Evolutionary conservation across 164 flowering plant genomes (phyloP).

Genomic region (Paratinospora sagittata): DNA sequence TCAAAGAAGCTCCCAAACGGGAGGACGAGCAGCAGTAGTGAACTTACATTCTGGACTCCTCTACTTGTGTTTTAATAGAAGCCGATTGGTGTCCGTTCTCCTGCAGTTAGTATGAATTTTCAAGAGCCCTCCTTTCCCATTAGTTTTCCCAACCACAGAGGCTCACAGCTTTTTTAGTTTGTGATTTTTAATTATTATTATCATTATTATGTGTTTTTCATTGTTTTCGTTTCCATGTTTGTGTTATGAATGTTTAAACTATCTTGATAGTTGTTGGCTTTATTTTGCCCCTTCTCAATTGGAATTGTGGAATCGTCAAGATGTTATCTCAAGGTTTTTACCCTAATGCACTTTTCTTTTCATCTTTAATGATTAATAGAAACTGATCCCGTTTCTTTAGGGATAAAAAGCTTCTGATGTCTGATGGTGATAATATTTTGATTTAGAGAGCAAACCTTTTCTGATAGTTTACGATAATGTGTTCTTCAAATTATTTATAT

Average conservation of each 20-base stretch:
- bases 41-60: conserved; percentile 20
- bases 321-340: not conserved
- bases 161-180: conserved; percentile 2
- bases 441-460: no score
- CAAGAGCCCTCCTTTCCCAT: not conserved
- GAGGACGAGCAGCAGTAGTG: conserved; percentile 42
- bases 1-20: conserved; percentile 67
- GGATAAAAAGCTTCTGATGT: no score
- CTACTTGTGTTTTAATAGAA: conserved; percentile 20
- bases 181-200: not conserved
- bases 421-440: no score
- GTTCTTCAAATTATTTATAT: no score
- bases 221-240: not conserved
- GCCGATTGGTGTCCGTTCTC: conserved; percentile 6
- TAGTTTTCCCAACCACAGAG: not conserved
- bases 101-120: conserved; percentile 6
- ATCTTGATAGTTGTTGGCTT: not conserved
- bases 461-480: no score
- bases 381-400: not conserved
- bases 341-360: not conserved
- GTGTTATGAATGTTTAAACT: not conserved
- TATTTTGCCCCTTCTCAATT: not conserved
- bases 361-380: not conserved
- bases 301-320: not conserved
- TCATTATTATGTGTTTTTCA: not conserved